A percentile compares a stretch with the other conserved stretches of the same genome.
phyloP scores from a whole-genome alignment of 2,329 filamentous ascomycete genomes.

The Phialophora tarda region DNA sequence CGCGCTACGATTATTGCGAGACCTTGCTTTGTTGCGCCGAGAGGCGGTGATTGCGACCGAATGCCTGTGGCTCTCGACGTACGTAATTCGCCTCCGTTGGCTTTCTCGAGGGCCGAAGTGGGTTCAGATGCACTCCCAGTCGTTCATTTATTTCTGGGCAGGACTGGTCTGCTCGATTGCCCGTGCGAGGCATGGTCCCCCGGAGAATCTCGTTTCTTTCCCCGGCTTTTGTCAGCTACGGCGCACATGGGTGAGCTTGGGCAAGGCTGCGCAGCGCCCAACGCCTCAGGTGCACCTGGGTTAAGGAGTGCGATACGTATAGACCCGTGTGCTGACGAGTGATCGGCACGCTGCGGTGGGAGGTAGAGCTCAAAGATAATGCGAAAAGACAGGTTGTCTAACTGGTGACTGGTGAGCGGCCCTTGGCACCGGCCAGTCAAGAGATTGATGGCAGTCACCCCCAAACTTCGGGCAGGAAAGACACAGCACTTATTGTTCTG shows the following conservation, averaged over 20 bases:
- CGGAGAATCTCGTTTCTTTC: background rate
- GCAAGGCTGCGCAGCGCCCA: background rate
- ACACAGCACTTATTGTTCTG: background rate
- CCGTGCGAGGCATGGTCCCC: background rate
- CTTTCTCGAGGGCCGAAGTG: background rate
- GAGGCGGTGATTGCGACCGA: background rate
- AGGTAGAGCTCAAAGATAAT: background rate
- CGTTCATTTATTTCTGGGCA: background rate
- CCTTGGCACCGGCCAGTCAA: background rate
- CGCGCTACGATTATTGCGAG: background rate
- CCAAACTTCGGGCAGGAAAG: no score
- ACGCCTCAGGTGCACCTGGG: background rate
- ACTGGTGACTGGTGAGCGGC: background rate
- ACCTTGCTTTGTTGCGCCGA: background rate
- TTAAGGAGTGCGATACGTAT: background rate
- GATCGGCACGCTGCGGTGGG: background rate
- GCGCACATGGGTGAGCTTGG: background rate
- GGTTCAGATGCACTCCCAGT: background rate
- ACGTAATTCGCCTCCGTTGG: background rate
- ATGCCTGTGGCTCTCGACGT: background rate
- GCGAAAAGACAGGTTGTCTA: background rate
- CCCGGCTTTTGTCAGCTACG: background rate
- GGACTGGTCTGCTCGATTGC: background rate
- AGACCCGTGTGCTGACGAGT: background rate
- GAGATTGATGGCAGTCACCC: no score